Conservation (phyloP, 495 filamentous ascomycete species). For the Tuber melanosporum region DNA sequence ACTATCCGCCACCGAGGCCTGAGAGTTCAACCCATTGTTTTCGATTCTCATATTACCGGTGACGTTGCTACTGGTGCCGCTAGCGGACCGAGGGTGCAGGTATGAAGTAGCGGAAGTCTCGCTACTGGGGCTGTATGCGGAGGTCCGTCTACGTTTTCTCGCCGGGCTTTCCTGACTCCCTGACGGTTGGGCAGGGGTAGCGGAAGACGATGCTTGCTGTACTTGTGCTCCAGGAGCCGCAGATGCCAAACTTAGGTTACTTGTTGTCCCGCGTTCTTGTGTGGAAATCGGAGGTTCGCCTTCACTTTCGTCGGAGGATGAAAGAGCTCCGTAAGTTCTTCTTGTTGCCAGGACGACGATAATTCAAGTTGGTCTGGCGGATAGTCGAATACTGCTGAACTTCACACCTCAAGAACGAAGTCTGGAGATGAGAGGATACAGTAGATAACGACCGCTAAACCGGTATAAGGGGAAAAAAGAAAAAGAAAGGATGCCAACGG, state of each 20-base stretch:
- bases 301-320: slow-evolving; percentile 42
- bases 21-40: slow-evolving; percentile 35
- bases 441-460: slow-evolving; percentile 41
- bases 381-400: slow-evolving; percentile 41
- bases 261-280: slow-evolving; percentile 23
- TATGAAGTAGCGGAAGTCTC: slow-evolving; percentile 27
- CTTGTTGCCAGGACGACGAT: slow-evolving; percentile 45
- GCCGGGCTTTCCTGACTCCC: slow-evolving; percentile 32
- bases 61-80: slow-evolving; percentile 22
- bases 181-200: slow-evolving; percentile 24
- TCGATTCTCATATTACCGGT: slow-evolving; percentile 40
- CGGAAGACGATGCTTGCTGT: slow-evolving; percentile 29
- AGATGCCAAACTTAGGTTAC: slow-evolving; percentile 19
- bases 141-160: slow-evolving; percentile 39
- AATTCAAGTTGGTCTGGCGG: slow-evolving; percentile 35
- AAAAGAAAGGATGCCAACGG: slow-evolving; percentile 17
- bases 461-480: slow-evolving; percentile 21
- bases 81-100: slow-evolving; percentile 9
- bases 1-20: slow-evolving; percentile 25
- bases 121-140: slow-evolving; percentile 33
- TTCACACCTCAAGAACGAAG: slow-evolving; percentile 41
- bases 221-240: slow-evolving; percentile 27
- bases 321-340: slow-evolving; percentile 41
- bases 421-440: slow-evolving; percentile 42
- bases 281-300: slow-evolving; percentile 29